A percentile compares a stretch with the other conserved stretches of the same genome.
phyloP scores from a whole-genome alignment of 2,329 filamentous ascomycete species.

The Plectosphaerella sp. region DNA sequence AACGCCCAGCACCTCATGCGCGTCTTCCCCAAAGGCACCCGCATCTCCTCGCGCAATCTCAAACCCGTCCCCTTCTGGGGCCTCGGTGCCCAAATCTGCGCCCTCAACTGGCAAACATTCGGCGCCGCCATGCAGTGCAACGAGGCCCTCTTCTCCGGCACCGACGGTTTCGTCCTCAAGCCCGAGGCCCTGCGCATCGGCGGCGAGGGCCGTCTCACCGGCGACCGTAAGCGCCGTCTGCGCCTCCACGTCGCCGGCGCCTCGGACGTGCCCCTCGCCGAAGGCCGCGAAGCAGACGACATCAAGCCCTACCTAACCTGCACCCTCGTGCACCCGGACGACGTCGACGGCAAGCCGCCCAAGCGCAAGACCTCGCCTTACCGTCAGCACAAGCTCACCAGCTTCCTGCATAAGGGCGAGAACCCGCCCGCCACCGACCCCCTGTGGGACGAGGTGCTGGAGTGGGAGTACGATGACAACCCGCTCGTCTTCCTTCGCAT shows the following conservation, averaged over 20 bases:
- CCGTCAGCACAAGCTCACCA: slow-evolving; percentile 51
- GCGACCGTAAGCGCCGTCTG: slow-evolving; percentile 43
- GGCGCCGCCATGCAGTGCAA: slow-evolving; percentile 63
- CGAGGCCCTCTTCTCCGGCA: slow-evolving; percentile 61
- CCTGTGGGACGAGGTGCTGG: slow-evolving; percentile 60
- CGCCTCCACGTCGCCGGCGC: slow-evolving; percentile 58
- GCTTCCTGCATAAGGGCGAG: slow-evolving; percentile 52
- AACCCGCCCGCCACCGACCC: slow-evolving; percentile 57
- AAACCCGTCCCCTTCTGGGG: slow-evolving; percentile 62
- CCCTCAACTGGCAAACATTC: slow-evolving; percentile 67
- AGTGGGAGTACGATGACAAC: slow-evolving; percentile 66
- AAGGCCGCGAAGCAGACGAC: slow-evolving; percentile 43
- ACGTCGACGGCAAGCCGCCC: slow-evolving; percentile 38
- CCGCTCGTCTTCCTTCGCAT: slow-evolving; percentile 62
- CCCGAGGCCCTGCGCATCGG: slow-evolving; percentile 53
- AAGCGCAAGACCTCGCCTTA: slow-evolving; percentile 62
- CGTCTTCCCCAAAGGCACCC: slow-evolving; percentile 64
- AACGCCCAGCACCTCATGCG: slow-evolving; percentile 66
- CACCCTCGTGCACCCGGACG: slow-evolving; percentile 55
- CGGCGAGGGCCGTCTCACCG: slow-evolving; percentile 45
- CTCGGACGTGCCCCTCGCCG: slow-evolving; percentile 53
- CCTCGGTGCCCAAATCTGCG: slow-evolving; percentile 64
- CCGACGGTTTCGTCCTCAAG: slow-evolving; percentile 63
- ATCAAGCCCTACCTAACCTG: slow-evolving; percentile 64
- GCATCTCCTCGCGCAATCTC: slow-evolving; percentile 63